Percentiles rank a stretch among this genome's conserved stretches.
Evolutionary conservation across 306 rosid genomes (phyloP).

Genomic region (Oxytropis ochrocephala): DNA sequence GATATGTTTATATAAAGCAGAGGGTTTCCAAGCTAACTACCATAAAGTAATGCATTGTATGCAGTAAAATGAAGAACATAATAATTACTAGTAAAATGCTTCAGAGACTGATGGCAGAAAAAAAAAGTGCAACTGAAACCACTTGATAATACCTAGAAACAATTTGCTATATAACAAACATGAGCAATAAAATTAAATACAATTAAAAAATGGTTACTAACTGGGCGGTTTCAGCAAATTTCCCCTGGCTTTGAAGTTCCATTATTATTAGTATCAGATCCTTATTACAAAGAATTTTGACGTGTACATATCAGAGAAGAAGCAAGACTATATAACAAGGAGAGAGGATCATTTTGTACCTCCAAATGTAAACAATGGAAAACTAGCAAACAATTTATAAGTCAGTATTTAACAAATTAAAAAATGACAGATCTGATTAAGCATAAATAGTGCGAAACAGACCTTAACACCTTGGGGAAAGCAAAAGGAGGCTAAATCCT

Average conservation of each 20-base stretch:
- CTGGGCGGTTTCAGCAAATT: conserved; percentile 26
- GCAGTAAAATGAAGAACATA: conserved; percentile 12
- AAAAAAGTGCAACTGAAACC: not conserved
- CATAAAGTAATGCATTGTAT: not conserved
- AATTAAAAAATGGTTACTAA: conserved; percentile 19
- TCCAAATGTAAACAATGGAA: too few relatives aligned
- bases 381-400: too few relatives aligned
- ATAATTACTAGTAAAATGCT: not conserved
- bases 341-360: too few relatives aligned
- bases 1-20: not conserved
- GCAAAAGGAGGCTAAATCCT: too few relatives aligned
- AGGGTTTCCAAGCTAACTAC: not conserved
- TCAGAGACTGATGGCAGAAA: not conserved
- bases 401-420: too few relatives aligned
- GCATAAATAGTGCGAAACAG: too few relatives aligned
- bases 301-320: too few relatives aligned
- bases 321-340: too few relatives aligned
- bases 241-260: conserved; percentile 43
- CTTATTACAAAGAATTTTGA: too few relatives aligned
- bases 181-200: not conserved
- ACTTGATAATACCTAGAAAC: not conserved
- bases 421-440: too few relatives aligned
- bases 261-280: conserved; percentile 41
- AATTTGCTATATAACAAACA: too few relatives aligned
- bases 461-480: too few relatives aligned